A percentile compares a stretch with the other conserved stretches of the same genome.
Evolutionary conservation across 176 grass and related monocot species (phyloP).

Genomic region (Aegilops tauschii): DNA sequence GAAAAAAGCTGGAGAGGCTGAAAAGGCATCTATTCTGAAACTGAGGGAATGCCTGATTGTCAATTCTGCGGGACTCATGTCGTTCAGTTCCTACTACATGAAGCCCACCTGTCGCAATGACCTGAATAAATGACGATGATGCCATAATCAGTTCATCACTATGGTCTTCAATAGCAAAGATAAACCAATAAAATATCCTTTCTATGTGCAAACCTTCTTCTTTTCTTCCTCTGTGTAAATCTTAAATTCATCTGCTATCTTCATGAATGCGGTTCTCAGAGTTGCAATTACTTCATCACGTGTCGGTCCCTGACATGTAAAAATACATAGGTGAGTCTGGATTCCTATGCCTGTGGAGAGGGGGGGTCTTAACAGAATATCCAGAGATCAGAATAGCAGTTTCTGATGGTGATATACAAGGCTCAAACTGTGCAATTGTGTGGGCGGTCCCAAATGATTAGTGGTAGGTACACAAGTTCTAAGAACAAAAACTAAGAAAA

Average conservation of each 20-base stretch:
- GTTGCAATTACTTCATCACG: conserved; percentile 89
- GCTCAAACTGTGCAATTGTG: background rate
- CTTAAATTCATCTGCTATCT: conserved; percentile 87
- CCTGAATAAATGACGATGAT: conserved; percentile 48
- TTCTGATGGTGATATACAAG: background rate
- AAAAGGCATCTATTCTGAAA: background rate
- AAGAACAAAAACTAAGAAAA: background rate
- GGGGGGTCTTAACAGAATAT: background rate
- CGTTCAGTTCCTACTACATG: conserved; percentile 96
- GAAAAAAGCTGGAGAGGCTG: background rate
- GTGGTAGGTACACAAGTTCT: background rate
- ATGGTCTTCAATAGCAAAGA: conserved; percentile 14
- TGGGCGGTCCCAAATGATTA: background rate
- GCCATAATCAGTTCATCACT: conserved; percentile 3
- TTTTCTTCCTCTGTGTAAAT: conserved; percentile 93
- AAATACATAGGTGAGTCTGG: conserved; percentile 5
- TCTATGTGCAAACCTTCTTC: conserved; percentile 58
- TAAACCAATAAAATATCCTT: conserved; percentile 30
- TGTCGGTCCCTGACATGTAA: conserved; percentile 75
- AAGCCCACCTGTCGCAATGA: conserved; percentile 85
- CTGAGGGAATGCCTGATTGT: conserved; percentile 67
- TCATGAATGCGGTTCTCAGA: conserved; percentile 80
- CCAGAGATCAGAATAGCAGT: background rate
- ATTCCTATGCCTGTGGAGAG: background rate
- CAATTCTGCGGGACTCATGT: conserved; percentile 96